Evolutionary conservation across 768 basidiomycete genomes (phyloP).

Genomic region (Leccinum longicurvipes): DNA sequence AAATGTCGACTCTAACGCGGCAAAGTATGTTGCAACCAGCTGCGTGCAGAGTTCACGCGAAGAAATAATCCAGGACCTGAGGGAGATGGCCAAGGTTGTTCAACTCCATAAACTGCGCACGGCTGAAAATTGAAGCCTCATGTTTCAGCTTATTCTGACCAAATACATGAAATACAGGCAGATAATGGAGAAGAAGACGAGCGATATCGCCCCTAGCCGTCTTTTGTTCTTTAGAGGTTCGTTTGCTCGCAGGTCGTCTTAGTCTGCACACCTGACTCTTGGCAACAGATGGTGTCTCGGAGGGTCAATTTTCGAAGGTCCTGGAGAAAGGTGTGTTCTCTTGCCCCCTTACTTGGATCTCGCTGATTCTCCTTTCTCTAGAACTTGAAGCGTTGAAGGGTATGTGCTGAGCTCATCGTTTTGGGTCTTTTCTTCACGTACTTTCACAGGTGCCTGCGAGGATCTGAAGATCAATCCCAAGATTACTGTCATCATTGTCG

Average conservation of each 20-base stretch:
- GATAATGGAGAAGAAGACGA: constrained; percentile 47
- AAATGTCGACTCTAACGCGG: constrained; percentile 71
- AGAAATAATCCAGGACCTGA: constrained; percentile 75
- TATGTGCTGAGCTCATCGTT: constrained; percentile 24
- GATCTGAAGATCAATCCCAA: constrained; percentile 56
- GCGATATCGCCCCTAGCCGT: constrained; percentile 51
- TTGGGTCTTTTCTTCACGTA: constrained; percentile 2
- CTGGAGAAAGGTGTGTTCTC: constrained; percentile 50
- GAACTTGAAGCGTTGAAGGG: constrained; percentile 63
- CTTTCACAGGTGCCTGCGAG: constrained; percentile 54
- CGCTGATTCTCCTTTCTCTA: constrained; percentile 19
- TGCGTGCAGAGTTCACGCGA: constrained; percentile 64
- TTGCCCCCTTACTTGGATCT: neutral
- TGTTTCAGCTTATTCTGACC: constrained; percentile 45
- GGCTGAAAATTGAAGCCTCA: constrained; percentile 10
- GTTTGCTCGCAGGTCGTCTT: neutral
- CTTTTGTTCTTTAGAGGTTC: constrained; percentile 78
- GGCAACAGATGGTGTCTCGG: constrained; percentile 50
- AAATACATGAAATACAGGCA: constrained; percentile 61
- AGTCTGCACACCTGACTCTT: constrained; percentile 3
- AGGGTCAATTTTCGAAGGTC: constrained; percentile 47
- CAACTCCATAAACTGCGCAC: neutral
- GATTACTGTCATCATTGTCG: constrained; percentile 77
- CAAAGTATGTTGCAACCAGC: constrained; percentile 65
- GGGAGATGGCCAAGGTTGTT: constrained; percentile 58